Evolutionary conservation across 257 asterid genomes (phyloP), one percentile per base, ranked within the genome.

Genomic region (Capsicum chinense): DNA sequence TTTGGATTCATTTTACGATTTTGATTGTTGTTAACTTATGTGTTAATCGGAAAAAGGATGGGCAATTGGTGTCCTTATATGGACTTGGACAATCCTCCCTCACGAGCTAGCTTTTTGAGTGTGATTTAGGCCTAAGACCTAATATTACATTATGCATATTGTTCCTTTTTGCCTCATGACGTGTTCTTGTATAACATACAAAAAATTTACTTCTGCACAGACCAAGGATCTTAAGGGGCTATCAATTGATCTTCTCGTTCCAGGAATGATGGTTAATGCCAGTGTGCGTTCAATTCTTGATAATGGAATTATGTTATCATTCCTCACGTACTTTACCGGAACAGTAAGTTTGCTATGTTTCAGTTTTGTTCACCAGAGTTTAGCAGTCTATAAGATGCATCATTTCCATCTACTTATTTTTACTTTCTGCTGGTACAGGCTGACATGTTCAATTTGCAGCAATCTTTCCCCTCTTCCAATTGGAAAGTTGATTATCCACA

Each of bases 181-280:
- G 59, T 84, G 64, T 59, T 87, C 67, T 71, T 80, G 62, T 86
- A 86, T 89, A 87, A 85, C 85, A 76, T 70, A 81, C 70, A 58
- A 58, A 81, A 21, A 3, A 84, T 63, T 50, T 39, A 26, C 59
- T 80, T 69, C 73, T 57, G 2, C 85, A 88, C 95, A 97, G 99
- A 93, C 97, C 88, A 93, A 90, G 91, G 99, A 95, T 84, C 95
- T 92, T 78, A 95, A 93, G 90, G 97, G 98, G 66, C 89, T 97
- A 60, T 97, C 99, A 78, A 91, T 97, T 82, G 99, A 97, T 90
- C 95, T 93, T 89, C 98, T 97, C 76, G 90, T 90, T 88, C 99
- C 99, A 56, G 99, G 99, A 87, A 97, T 97, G 99, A 87, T 97
- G 98, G 97, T 97, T 88, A 94, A 93, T 87, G 96, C 98, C 80